Evolutionary conservation across 495 filamentous ascomycete species (phyloP), one percentile per base, ranked within the genome.

Genomic region (Lepidopterella palustris): DNA sequence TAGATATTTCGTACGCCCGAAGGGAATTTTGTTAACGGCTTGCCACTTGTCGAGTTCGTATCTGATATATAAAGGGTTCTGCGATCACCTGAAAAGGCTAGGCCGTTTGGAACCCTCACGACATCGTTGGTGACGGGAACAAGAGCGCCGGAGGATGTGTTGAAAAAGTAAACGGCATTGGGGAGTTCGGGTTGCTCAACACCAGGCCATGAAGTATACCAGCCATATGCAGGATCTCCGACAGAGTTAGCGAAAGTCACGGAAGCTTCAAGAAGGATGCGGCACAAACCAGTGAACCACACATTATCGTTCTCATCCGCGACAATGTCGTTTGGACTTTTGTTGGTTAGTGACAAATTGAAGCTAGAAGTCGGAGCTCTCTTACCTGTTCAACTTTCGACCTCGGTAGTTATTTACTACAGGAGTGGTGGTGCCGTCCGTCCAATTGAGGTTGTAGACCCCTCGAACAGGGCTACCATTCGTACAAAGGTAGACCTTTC

Each of bases 141-240:
- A 25, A 56, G 21, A 4, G 52, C 51, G n/a, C 40, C 27, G 5
- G 58, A 55, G 5, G 18, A 9, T 28, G 21, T 29, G 21, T 61
- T 50, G 51, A 61, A 61, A 15, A 55, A 53, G 26, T 61, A 61
- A 13, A 61, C 24, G 15, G 58, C 58, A 26, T 57, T 48, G 15
- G 58, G 58, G 1, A 61, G 58, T 50, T 61, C 50, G 4, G 52
- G 58, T 2, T 45, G 50, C 25, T n/a, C 23, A n/a, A 61, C 51
- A 29, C 26, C 39, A 5, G 26, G 15, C 31, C 31, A 35, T 6
- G 31, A 10, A 21, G 53, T 45, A 4, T 26, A 5, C 27, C 26
- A 48, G 58, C 51, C 58, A 40, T 61, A 56, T 3, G 21, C n/a
- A 8, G 53, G 51, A 31, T 61, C 58, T 18, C 15, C 6, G 6